Conservation (phyloP, 345 rosid species). For the thale cress (Arabidopsis thaliana) region DNA sequence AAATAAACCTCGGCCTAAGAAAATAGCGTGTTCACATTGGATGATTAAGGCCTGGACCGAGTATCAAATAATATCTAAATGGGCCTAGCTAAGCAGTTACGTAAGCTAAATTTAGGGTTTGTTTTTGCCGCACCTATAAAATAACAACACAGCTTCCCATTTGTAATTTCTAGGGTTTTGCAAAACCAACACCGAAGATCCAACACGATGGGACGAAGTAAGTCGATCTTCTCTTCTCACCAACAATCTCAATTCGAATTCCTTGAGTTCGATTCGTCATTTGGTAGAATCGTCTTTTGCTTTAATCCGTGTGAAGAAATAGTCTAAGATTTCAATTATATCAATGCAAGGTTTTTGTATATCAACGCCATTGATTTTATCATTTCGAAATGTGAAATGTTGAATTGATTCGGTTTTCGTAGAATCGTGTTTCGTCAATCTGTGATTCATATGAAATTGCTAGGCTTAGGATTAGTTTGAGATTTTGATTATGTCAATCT, state of each 20-base stretch:
- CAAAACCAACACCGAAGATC: neutral
- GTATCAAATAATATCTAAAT: slow-evolving; percentile 25
- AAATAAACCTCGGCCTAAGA: neutral
- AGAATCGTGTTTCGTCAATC: too few species aligned
- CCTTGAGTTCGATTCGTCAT: neutral
- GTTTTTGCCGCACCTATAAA: slow-evolving; percentile 6
- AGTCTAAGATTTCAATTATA: too few species aligned
- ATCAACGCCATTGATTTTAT: neutral
- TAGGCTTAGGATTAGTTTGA: too few species aligned
- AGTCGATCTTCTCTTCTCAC: slow-evolving; percentile 26
- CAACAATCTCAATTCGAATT: slow-evolving; percentile 1
- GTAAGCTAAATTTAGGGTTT: slow-evolving; percentile 29
- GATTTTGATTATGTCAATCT: too few species aligned
- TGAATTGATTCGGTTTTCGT: too few species aligned
- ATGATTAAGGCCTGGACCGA: slow-evolving; percentile 25
- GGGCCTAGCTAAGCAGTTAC: slow-evolving; percentile 41
- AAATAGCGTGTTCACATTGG: neutral
- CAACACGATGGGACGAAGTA: slow-evolving; percentile 37
- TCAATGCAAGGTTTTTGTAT: neutral
- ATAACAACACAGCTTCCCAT: neutral
- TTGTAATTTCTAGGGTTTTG: slow-evolving; percentile 28
- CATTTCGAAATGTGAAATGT: too few species aligned
- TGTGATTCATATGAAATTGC: too few species aligned
- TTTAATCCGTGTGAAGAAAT: neutral
- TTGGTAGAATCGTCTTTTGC: neutral